Evolutionary conservation across 176 grass and related monocot genomes (phyloP).

Genomic region (maize (Zea mays)): DNA sequence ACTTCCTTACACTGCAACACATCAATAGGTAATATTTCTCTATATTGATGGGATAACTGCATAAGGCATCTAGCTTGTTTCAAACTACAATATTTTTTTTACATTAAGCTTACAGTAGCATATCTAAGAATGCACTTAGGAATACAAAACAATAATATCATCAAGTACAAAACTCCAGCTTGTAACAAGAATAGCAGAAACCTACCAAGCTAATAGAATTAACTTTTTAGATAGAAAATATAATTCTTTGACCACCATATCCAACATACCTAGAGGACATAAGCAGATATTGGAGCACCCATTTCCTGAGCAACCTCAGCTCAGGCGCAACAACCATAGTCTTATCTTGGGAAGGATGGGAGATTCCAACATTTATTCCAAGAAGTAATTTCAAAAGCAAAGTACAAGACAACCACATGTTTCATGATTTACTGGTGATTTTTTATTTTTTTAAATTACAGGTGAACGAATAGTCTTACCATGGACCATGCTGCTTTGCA

Average conservation of each 20-base stretch:
- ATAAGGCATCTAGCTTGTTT: conserved; percentile 16
- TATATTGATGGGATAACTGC: background rate
- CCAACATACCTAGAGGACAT: conserved; percentile 65
- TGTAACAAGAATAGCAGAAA: conserved; percentile 23
- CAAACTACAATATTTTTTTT: background rate
- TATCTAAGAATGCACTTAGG: background rate
- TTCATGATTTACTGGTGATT: background rate
- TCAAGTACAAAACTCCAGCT: background rate
- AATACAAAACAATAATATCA: background rate
- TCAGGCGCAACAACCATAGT: conserved; percentile 93
- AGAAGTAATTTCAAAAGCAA: conserved; percentile 17
- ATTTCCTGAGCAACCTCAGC: conserved; percentile 94
- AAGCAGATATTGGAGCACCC: conserved; percentile 86
- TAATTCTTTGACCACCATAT: no score
- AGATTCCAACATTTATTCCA: conserved; percentile 66
- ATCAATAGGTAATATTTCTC: background rate
- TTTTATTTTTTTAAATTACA: no score
- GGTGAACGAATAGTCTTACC: no score
- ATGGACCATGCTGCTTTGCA: no score
- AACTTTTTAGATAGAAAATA: conserved; percentile 19
- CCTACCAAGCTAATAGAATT: no score
- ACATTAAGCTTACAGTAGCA: background rate
- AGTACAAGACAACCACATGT: background rate
- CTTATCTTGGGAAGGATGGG: conserved; percentile 88
- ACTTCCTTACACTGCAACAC: background rate